Conservation (phyloP, 2,329 filamentous ascomycete genomes). For the Capronia americana region DNA sequence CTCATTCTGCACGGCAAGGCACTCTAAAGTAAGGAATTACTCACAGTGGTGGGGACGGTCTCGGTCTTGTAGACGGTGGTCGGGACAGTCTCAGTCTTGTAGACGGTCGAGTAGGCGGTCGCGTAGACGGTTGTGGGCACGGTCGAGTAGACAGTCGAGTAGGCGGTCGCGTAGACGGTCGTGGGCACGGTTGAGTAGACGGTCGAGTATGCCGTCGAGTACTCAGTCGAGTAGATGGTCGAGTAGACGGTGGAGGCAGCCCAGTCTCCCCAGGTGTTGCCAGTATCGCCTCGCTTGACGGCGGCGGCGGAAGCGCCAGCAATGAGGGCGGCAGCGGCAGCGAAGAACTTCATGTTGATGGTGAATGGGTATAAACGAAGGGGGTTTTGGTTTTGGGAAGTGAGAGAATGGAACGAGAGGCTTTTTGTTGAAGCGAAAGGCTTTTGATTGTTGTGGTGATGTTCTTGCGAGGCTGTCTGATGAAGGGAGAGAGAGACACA, state of each 20-base stretch:
- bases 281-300: slow-evolving; percentile 9
- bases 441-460: background rate
- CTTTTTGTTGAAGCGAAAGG: slow-evolving; percentile 17
- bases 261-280: slow-evolving; percentile 16
- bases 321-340: slow-evolving; percentile 17
- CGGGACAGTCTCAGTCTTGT: slow-evolving; percentile 1
- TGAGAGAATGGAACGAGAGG: slow-evolving; percentile 17
- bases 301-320: slow-evolving; percentile 13
- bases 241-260: slow-evolving; percentile 11
- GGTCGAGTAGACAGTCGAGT: slow-evolving; percentile 9
- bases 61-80: slow-evolving; percentile 8
- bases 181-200: slow-evolving; percentile 7
- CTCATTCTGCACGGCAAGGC: background rate
- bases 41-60: background rate
- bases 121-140: slow-evolving; percentile 7
- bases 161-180: slow-evolving; percentile 2
- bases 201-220: slow-evolving; percentile 15
- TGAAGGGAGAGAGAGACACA: slow-evolving; percentile 1
- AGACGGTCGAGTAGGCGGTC: slow-evolving; percentile 1
- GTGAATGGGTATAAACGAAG: slow-evolving; percentile 1
- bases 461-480: slow-evolving; percentile 14
- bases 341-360: slow-evolving; percentile 21
- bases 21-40: background rate
- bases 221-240: slow-evolving; percentile 13
- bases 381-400: background rate